Evolutionary conservation across 257 asterid species (phyloP).

Genomic region (Solanum corneliomulleri): DNA sequence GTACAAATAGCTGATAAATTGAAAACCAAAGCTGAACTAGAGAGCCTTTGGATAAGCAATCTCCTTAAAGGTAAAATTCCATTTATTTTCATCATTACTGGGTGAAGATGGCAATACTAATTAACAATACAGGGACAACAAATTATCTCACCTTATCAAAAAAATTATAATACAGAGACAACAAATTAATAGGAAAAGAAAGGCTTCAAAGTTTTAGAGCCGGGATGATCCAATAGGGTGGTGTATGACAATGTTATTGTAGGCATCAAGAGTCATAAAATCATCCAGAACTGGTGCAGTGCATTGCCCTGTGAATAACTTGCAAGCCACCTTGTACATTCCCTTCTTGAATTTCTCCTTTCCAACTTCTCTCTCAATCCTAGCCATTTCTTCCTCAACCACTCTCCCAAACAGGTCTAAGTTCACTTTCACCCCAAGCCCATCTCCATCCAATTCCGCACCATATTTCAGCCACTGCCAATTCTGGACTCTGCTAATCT

Average conservation of each 20-base stretch:
- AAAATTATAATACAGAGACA: background rate
- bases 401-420: slow-evolving; percentile 66
- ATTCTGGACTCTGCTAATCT: slow-evolving; percentile 93
- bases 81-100: background rate
- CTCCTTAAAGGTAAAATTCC: background rate
- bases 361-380: slow-evolving; percentile 81
- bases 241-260: slow-evolving; percentile 58
- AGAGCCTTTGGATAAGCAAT: background rate
- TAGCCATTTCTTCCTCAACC: slow-evolving; percentile 82
- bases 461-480: slow-evolving; percentile 93
- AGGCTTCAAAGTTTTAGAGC: slow-evolving; percentile 22
- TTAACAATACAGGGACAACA: background rate
- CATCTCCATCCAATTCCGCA: slow-evolving; percentile 72
- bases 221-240: slow-evolving; percentile 43
- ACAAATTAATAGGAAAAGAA: background rate
- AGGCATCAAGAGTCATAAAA: slow-evolving; percentile 78
- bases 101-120: background rate
- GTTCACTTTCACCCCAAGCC: slow-evolving; percentile 59
- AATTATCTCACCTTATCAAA: no score
- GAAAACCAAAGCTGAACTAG: background rate
- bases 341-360: slow-evolving; percentile 60
- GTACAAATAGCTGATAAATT: background rate
- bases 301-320: slow-evolving; percentile 71
- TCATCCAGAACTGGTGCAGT: slow-evolving; percentile 56
- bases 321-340: slow-evolving; percentile 69